A percentile compares a stretch with the other conserved stretches of the same genome.
Conservation (phyloP, 2,329 filamentous ascomycete species). For the Botrytis byssoidea region DNA sequence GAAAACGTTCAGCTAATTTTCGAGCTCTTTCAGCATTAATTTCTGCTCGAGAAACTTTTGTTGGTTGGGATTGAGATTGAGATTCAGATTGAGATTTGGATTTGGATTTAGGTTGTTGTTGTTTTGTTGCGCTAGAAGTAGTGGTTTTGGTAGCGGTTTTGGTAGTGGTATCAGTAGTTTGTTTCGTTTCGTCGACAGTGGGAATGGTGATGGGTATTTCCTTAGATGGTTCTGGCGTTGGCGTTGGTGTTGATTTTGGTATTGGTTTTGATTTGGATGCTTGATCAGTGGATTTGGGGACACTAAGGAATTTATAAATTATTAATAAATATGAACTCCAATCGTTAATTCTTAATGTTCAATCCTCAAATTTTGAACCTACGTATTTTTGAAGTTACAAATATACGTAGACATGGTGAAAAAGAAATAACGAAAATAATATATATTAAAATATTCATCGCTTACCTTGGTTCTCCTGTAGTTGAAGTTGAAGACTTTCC, state of each 20-base stretch:
- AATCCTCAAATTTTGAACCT: neutral
- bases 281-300: neutral
- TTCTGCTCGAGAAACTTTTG: slow-evolving; percentile 32
- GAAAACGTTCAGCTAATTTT: slow-evolving; percentile 42
- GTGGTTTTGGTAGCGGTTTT: neutral
- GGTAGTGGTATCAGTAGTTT: neutral
- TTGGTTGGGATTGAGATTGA: slow-evolving; percentile 22
- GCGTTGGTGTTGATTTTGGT: neutral
- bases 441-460: neutral
- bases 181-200: slow-evolving; percentile 10
- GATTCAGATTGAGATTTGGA: slow-evolving; percentile 14
- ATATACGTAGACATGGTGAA: neutral
- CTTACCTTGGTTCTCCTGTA: slow-evolving; percentile 31
- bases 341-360: too few species aligned
- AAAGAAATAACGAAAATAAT: neutral
- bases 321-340: neutral
- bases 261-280: neutral
- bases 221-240: neutral
- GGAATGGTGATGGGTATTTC: slow-evolving; percentile 19
- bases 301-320: neutral
- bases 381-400: neutral
- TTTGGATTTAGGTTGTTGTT: neutral
- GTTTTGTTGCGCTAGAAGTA: slow-evolving; percentile 12
- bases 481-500: slow-evolving; percentile 14
- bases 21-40: slow-evolving; percentile 38